Evolutionary conservation across 2,329 filamentous ascomycete genomes (phyloP).

Genomic region (Aspergillus proliferans): DNA sequence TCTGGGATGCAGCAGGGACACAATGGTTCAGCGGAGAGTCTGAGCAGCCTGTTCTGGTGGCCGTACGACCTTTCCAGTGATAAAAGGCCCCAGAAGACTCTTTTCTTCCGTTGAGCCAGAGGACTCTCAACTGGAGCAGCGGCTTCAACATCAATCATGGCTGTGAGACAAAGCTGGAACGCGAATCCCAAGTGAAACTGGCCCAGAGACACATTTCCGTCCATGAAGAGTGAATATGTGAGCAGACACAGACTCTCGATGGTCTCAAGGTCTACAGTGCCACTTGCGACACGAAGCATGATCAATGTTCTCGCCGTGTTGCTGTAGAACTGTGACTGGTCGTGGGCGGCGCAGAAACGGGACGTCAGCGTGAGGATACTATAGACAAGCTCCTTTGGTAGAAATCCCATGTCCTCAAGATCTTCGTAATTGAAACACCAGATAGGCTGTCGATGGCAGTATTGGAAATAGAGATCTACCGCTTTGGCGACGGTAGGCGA

Average conservation of each 20-base stretch:
- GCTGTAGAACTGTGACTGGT: slow-evolving; percentile 30
- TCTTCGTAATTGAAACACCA: slow-evolving; percentile 33
- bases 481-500: slow-evolving; percentile 18
- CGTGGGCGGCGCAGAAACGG: slow-evolving; percentile 24
- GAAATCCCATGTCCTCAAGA: slow-evolving; percentile 19
- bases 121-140: slow-evolving; percentile 33
- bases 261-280: slow-evolving; percentile 45
- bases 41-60: slow-evolving; percentile 41
- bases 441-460: slow-evolving; percentile 32
- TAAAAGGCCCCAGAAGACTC: slow-evolving; percentile 49
- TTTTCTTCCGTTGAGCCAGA: slow-evolving; percentile 41
- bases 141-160: slow-evolving; percentile 43
- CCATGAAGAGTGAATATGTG: slow-evolving; percentile 46
- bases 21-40: slow-evolving; percentile 38
- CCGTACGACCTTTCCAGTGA: slow-evolving; percentile 48
- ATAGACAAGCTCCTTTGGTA: slow-evolving; percentile 28
- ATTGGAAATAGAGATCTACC: slow-evolving; percentile 30
- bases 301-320: slow-evolving; percentile 30
- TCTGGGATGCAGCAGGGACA: slow-evolving; percentile 28
- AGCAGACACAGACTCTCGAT: slow-evolving; percentile 49
- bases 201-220: slow-evolving; percentile 45
- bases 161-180: slow-evolving; percentile 47
- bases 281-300: slow-evolving; percentile 49
- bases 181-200: slow-evolving; percentile 48
- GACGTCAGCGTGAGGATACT: slow-evolving; percentile 28